These are phyloP conservation scores for Puccinia coronata DNA, from an alignment of 1,284 basidiomycete genomes.

Conservation along the genomic window DNA sequence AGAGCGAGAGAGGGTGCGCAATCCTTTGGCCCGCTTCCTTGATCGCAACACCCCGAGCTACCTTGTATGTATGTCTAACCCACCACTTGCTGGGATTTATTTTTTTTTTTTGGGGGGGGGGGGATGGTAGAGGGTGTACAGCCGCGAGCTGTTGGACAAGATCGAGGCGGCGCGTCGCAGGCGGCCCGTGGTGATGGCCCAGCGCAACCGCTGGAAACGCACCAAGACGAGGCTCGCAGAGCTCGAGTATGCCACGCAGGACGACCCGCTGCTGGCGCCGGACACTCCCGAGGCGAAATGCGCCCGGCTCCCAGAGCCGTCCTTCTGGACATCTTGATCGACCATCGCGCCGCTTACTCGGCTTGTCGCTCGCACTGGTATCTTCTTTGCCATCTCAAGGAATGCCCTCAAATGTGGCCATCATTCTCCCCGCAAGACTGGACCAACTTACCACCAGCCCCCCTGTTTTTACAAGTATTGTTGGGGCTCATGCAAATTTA, in stretches of 20 bases:
- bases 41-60: too few species aligned
- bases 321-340: slow-evolving; percentile 10
- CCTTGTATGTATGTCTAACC: too few species aligned
- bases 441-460: too few species aligned
- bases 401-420: too few species aligned
- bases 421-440: too few species aligned
- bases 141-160: slow-evolving; percentile 42
- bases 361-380: too few species aligned
- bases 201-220: slow-evolving; percentile 26
- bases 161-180: slow-evolving; percentile 28
- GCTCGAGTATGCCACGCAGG: not conserved
- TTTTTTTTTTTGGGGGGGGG: too few species aligned
- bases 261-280: not conserved
- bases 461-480: too few species aligned
- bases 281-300: slow-evolving; percentile 9
- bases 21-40: too few species aligned
- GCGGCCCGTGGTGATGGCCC: slow-evolving; percentile 13
- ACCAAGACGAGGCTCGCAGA: slow-evolving; percentile 18
- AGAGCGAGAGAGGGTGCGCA: slow-evolving; percentile 24
- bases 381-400: too few species aligned
- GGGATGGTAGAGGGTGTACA: slow-evolving; percentile 24
- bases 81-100: too few species aligned
- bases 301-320: slow-evolving; percentile 2
- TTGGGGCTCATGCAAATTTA: too few species aligned
- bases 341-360: not conserved